Evolutionary conservation across 2,329 filamentous ascomycete species (phyloP).

Genomic region (Dactylella cylindrospora): DNA sequence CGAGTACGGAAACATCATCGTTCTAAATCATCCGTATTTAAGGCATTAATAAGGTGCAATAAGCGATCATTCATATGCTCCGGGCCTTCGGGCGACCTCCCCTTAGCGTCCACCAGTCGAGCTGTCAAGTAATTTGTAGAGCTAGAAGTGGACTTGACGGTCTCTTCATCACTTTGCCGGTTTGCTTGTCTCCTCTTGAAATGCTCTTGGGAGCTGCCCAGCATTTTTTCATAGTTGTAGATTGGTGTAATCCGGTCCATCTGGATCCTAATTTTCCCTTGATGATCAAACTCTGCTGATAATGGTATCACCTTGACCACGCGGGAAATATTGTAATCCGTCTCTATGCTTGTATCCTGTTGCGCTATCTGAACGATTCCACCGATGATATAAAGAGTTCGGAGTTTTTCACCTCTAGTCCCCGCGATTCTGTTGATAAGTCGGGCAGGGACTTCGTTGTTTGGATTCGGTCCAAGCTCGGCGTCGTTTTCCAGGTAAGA

Average conservation of each 20-base stretch:
- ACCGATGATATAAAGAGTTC: slow-evolving; percentile 24
- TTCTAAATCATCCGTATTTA: too few species aligned
- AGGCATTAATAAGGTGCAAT: slow-evolving; percentile 1
- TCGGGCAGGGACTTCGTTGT: slow-evolving; percentile 18
- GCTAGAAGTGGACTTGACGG: too few species aligned
- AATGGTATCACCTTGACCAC: slow-evolving; percentile 15
- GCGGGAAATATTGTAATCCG: slow-evolving; percentile 10
- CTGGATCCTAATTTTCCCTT: slow-evolving; percentile 28
- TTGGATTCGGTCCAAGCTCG: slow-evolving; percentile 27
- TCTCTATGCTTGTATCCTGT: slow-evolving; percentile 4
- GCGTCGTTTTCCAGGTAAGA: slow-evolving; percentile 46
- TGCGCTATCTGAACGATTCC: slow-evolving; percentile 22
- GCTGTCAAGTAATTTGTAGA: too few species aligned
- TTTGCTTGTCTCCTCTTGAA: too few species aligned
- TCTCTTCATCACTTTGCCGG: too few species aligned
- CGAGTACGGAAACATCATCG: too few species aligned
- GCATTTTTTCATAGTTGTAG: slow-evolving; percentile 3
- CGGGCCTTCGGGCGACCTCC: slow-evolving; percentile 5
- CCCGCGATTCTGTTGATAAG: slow-evolving; percentile 32
- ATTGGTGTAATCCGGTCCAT: slow-evolving; percentile 16
- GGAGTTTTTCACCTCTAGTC: too few species aligned
- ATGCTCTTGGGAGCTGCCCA: not conserved
- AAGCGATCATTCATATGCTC: slow-evolving; percentile 5
- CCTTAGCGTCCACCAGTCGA: slow-evolving; percentile 6
- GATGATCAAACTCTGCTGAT: slow-evolving; percentile 15